These are phyloP conservation scores for Claviceps sorghi DNA, from an alignment of 2,329 filamentous ascomycete genomes.

Conservation along the genomic window DNA sequence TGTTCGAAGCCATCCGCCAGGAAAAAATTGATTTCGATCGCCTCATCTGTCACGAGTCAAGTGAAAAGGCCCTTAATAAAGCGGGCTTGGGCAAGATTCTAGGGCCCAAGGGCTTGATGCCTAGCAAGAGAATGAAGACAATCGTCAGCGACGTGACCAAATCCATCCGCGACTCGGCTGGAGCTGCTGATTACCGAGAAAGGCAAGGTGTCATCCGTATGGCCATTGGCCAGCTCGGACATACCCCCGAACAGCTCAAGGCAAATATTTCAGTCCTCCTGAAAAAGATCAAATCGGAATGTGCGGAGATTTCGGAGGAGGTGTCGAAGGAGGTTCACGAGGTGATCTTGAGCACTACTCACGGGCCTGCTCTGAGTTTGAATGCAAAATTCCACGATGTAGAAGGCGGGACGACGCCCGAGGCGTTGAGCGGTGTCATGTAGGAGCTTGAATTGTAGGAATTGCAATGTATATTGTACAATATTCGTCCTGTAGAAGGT, in stretches of 20 bases:
- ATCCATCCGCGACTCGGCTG: conserved; percentile 69
- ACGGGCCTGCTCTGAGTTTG: conserved; percentile 74
- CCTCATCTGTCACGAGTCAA: conserved; percentile 71
- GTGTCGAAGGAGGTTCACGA: conserved; percentile 35
- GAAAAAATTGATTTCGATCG: conserved; percentile 78
- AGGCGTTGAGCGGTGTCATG: conserved; percentile 39
- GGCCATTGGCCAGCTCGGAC: conserved; percentile 80
- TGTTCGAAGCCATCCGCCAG: conserved; percentile 63
- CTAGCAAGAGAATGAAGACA: conserved; percentile 72
- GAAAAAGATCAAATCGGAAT: conserved; percentile 63
- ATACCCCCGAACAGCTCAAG: conserved; percentile 73
- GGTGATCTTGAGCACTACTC: conserved; percentile 71
- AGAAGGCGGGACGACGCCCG: conserved; percentile 39
- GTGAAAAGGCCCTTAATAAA: conserved; percentile 65
- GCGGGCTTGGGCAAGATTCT: conserved; percentile 66
- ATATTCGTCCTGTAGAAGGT: conserved; percentile 20
- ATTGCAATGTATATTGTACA: conserved; percentile 21
- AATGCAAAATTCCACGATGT: conserved; percentile 61
- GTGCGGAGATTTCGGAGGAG: conserved; percentile 49
- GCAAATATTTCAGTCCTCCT: conserved; percentile 72
- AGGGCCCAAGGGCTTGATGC: conserved; percentile 87
- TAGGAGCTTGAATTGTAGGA: conserved; percentile 17
- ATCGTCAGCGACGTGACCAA: conserved; percentile 66
- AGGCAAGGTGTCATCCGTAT: conserved; percentile 69
- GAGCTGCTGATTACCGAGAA: conserved; percentile 78